Evolutionary conservation across 345 rosid species (phyloP).

Genomic region (Gossypium ekmanianum): DNA sequence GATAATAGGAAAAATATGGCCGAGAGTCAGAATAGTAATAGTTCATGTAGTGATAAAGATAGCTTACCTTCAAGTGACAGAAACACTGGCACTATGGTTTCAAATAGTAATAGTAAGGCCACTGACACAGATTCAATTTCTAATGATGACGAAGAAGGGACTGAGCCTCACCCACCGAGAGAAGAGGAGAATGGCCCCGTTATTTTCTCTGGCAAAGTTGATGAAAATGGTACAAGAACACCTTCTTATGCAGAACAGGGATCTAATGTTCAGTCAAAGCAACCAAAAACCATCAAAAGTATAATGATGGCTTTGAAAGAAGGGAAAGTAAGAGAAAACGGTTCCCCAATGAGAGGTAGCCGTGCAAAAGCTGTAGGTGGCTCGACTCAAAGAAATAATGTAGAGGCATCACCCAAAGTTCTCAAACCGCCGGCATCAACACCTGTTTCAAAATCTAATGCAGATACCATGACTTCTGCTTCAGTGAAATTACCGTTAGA

Average conservation of each 20-base stretch:
- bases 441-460: conserved; percentile 50
- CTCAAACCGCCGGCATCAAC: conserved; percentile 47
- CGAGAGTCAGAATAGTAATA: conserved; percentile 88
- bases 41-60: conserved; percentile 78
- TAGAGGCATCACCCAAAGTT: conserved; percentile 66
- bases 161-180: conserved; percentile 37
- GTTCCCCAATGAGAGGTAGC: conserved; percentile 75
- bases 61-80: conserved; percentile 63
- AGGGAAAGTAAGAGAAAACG: conserved; percentile 79
- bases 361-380: conserved; percentile 45
- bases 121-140: conserved; percentile 55
- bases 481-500: conserved; percentile 52
- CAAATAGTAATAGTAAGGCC: conserved; percentile 45
- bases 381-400: conserved; percentile 43
- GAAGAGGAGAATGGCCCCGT: conserved; percentile 42
- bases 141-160: conserved; percentile 58
- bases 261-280: conserved; percentile 53
- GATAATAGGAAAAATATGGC: conserved; percentile 62
- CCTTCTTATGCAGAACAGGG: conserved; percentile 41
- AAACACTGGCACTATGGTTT: conserved; percentile 27
- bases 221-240: conserved; percentile 43
- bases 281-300: conserved; percentile 76
- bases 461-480: conserved; percentile 35
- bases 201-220: conserved; percentile 40
- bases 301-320: conserved; percentile 95